Evolutionary conservation across 2,329 filamentous ascomycete genomes (phyloP).

Genomic region (Fonsecaea nubica): DNA sequence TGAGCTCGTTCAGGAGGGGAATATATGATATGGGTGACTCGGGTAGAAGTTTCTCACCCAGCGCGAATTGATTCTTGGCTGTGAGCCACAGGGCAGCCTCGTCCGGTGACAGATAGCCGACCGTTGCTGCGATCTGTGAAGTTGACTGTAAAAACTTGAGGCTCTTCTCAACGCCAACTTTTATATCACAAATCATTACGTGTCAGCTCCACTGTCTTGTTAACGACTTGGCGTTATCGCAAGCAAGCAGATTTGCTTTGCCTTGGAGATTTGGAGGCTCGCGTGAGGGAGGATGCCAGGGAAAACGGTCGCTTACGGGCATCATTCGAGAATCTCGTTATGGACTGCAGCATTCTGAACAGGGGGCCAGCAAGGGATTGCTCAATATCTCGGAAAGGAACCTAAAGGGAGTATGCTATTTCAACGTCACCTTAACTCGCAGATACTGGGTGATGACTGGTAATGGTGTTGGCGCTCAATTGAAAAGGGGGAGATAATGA

Average conservation of each 20-base stretch:
- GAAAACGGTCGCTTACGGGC: conserved; percentile 22
- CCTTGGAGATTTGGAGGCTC: neutral
- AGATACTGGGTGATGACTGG: neutral
- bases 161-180: conserved; percentile 46
- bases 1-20: conserved; percentile 35
- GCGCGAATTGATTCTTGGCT: conserved; percentile 41
- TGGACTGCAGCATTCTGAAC: conserved; percentile 24
- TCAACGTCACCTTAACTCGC: neutral
- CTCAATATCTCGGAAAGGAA: neutral
- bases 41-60: conserved; percentile 25
- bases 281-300: neutral
- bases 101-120: conserved; percentile 40
- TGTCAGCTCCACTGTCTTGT: neutral
- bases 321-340: conserved; percentile 34
- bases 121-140: conserved; percentile 42
- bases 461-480: neutral
- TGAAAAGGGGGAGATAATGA: neutral
- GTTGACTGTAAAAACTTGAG: conserved; percentile 50
- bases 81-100: conserved; percentile 47
- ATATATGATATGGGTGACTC: neutral
- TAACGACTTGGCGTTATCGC: neutral
- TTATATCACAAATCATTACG: neutral
- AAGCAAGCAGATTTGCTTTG: neutral
- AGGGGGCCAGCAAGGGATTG: neutral
- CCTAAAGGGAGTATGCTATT: neutral